These are phyloP conservation scores for Pelargonium citronellum DNA, from an alignment of 441 rosid genomes.

Conservation along the genomic window DNA sequence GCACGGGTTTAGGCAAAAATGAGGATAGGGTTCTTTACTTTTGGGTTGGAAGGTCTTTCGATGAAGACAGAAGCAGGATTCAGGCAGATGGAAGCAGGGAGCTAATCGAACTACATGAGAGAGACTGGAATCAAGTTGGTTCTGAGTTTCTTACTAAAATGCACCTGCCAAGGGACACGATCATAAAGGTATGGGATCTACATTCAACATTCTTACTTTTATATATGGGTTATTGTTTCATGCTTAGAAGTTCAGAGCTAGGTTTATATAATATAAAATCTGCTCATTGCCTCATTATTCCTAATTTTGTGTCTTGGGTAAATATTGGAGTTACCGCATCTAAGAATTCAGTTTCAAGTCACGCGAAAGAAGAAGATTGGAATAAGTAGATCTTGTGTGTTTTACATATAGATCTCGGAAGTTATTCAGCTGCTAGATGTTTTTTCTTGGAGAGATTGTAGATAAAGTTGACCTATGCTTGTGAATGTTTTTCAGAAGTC, in stretches of 20 bases:
- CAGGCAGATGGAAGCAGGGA: conserved; percentile 37
- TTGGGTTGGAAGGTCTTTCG: conserved; percentile 78
- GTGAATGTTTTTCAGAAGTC: not conserved
- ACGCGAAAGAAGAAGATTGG: not conserved
- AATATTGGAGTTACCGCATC: not conserved
- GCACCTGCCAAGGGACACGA: conserved; percentile 59
- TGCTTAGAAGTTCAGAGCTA: not conserved
- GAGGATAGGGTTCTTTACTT: conserved; percentile 50
- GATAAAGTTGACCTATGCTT: not conserved
- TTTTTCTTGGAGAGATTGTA: not conserved
- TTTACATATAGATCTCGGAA: not conserved
- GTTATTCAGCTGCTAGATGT: not conserved
- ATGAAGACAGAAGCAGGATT: conserved; percentile 34
- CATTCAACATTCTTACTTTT: conserved; percentile 2
- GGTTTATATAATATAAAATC: not conserved
- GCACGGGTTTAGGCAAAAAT: conserved; percentile 35
- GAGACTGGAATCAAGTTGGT: conserved; percentile 59
- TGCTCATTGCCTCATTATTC: not conserved
- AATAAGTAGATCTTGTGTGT: not conserved
- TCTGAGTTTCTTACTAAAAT: conserved; percentile 43
- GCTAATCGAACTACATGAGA: conserved; percentile 31
- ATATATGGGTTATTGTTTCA: not conserved
- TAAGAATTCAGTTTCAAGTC: not conserved
- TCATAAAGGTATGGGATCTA: conserved; percentile 47
- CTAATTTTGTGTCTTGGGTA: not conserved